Conservation (phyloP, 2,329 filamentous ascomycete species). For the Colletotrichum kahawae region DNA sequence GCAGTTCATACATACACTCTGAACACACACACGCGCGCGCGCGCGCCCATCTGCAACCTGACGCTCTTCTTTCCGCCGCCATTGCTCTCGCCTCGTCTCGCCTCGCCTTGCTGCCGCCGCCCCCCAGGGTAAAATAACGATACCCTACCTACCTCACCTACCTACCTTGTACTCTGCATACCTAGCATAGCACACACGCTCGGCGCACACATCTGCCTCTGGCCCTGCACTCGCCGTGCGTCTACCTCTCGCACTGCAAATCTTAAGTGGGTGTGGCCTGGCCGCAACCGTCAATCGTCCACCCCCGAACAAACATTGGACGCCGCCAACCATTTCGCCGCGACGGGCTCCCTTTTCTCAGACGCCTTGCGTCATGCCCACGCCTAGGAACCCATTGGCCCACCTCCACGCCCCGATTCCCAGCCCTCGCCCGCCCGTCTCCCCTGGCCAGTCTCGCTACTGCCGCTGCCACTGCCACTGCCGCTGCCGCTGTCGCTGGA, state of each 20-base stretch:
- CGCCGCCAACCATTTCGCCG: conserved; percentile 14
- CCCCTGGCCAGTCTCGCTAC: conserved; percentile 1
- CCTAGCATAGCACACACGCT: neutral
- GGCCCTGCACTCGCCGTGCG: neutral
- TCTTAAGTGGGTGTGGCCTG: conserved; percentile 2
- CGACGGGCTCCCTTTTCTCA: conserved; percentile 15
- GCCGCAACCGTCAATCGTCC: conserved; percentile 17
- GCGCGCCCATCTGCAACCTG: neutral
- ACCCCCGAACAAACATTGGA: conserved; percentile 20
- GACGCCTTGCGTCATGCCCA: conserved; percentile 21
- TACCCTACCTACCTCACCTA: neutral
- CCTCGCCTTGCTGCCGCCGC: neutral
- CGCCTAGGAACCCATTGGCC: conserved; percentile 20
- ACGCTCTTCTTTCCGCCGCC: conserved; percentile 24
- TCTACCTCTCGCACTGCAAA: neutral
- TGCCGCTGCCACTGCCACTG: neutral
- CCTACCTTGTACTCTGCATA: neutral
- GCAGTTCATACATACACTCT: neutral
- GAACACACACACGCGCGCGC: neutral
- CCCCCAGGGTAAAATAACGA: neutral
- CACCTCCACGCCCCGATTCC: conserved; percentile 16
- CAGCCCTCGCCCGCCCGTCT: neutral
- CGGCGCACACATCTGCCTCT: neutral
- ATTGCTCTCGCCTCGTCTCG: conserved; percentile 26
- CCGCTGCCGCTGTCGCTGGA: conserved; percentile 2